Evolutionary conservation across 805 yeast species (phyloP).

Genomic region (Ogataea trehalophila): DNA sequence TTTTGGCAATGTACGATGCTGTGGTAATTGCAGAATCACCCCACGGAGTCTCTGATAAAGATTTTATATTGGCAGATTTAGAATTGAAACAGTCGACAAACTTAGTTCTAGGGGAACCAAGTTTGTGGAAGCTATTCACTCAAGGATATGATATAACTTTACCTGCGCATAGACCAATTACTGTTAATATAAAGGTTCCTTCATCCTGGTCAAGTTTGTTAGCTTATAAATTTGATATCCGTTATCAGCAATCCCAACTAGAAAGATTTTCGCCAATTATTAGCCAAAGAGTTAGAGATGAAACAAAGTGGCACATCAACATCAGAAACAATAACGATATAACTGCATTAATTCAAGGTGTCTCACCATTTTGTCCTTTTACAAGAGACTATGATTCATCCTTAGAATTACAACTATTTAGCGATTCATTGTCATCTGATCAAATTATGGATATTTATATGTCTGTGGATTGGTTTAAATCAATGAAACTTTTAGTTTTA

Average conservation of each 20-base stretch:
- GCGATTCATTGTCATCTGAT: slow-evolving; percentile 33
- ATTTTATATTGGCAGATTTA: slow-evolving; percentile 37
- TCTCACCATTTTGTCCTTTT: slow-evolving; percentile 50
- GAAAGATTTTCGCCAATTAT: slow-evolving; percentile 55
- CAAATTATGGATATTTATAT: slow-evolving; percentile 36
- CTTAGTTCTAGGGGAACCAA: slow-evolving; percentile 26
- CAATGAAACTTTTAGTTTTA: slow-evolving; percentile 65
- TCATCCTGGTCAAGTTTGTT: slow-evolving; percentile 60
- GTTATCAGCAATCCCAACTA: slow-evolving; percentile 22
- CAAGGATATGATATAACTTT: slow-evolving; percentile 37
- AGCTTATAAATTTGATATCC: slow-evolving; percentile 38
- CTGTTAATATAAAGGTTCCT: slow-evolving; percentile 44
- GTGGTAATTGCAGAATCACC: slow-evolving; percentile 42
- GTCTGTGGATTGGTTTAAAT: slow-evolving; percentile 49
- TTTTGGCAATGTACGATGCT: slow-evolving; percentile 41
- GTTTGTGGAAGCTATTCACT: slow-evolving; percentile 34
- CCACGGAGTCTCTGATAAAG: slow-evolving; percentile 13
- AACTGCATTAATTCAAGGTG: slow-evolving; percentile 49
- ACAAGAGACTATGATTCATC: slow-evolving; percentile 17
- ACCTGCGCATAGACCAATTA: slow-evolving; percentile 40
- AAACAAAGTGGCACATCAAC: slow-evolving; percentile 75
- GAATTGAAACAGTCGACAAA: slow-evolving; percentile 22
- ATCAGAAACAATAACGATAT: slow-evolving; percentile 36
- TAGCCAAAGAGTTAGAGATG: slow-evolving; percentile 63
- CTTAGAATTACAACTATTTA: slow-evolving; percentile 45